Conservation (phyloP, 371 early-diverging fungal species). For the Syncephalastrum contaminatum region DNA sequence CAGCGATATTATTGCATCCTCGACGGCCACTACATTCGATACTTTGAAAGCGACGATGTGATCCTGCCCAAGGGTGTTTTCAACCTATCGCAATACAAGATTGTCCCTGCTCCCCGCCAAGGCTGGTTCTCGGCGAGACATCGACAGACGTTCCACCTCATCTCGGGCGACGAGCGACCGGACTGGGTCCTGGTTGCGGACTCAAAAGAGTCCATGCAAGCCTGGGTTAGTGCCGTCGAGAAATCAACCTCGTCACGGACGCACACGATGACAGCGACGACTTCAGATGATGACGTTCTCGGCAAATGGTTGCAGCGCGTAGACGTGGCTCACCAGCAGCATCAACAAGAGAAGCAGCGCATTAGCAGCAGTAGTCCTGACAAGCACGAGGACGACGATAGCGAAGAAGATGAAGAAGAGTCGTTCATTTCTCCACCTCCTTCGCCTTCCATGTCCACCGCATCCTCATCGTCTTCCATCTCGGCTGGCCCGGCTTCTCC, state of each 20-base stretch:
- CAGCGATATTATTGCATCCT: constrained; percentile 15
- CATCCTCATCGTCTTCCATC: constrained; percentile 7
- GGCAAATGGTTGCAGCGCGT: constrained; percentile 26
- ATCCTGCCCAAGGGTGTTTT: constrained; percentile 6
- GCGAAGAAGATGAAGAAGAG: constrained; percentile 11
- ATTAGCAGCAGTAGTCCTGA: constrained; percentile 1
- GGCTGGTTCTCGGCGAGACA: constrained; percentile 9
- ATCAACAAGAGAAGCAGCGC: constrained; percentile 6
- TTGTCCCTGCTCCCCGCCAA: constrained; percentile 6
- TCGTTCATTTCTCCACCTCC: constrained; percentile 1
- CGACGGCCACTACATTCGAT: constrained; percentile 17
- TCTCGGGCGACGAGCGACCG: constrained; percentile 13
- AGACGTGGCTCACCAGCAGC: constrained; percentile 5
- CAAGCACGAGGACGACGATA: not conserved
- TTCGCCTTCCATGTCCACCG: constrained; percentile 8
- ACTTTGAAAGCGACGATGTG: constrained; percentile 14
- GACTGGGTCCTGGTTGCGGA: constrained; percentile 15
- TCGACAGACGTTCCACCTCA: constrained; percentile 14
- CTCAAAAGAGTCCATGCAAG: constrained; percentile 10
- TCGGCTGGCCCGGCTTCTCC: constrained; percentile 1
- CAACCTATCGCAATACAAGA: constrained; percentile 13
- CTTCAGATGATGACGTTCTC: constrained; percentile 7
- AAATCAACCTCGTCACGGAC: constrained; percentile 1
- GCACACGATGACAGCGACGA: constrained; percentile 2
- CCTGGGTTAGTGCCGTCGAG: constrained; percentile 14